Conservation (phyloP, 352 stramenopile species). For the Blastocystis sp. region DNA sequence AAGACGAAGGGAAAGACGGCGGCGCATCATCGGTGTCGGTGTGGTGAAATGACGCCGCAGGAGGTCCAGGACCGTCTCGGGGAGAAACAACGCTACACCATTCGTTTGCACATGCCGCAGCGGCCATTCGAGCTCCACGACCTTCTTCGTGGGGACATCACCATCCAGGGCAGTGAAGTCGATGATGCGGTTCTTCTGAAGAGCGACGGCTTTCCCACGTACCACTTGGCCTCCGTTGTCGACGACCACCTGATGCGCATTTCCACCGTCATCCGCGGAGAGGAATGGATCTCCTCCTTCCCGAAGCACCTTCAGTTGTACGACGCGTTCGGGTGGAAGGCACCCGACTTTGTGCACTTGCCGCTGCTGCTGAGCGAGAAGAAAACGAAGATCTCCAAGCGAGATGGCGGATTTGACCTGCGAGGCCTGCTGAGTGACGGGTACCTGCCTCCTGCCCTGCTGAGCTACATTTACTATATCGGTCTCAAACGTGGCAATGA, state of each 20-base stretch:
- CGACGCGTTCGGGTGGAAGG: constrained; percentile 78
- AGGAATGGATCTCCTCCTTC: constrained; percentile 86
- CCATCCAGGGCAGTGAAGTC: constrained; percentile 82
- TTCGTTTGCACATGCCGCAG: constrained; percentile 79
- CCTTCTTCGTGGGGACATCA: constrained; percentile 81
- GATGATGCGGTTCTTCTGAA: constrained; percentile 86
- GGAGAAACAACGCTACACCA: constrained; percentile 78
- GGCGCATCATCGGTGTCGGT: constrained; percentile 78
- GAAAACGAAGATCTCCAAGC: constrained; percentile 85
- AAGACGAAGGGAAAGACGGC: constrained; percentile 79
- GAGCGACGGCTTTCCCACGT: constrained; percentile 86
- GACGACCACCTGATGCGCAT: constrained; percentile 86
- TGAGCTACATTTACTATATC: constrained; percentile 67
- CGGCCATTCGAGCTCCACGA: constrained; percentile 82
- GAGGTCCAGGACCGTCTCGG: constrained; percentile 78
- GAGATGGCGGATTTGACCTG: constrained; percentile 83
- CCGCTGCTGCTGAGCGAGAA: constrained; percentile 84
- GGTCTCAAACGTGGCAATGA: constrained; percentile 52
- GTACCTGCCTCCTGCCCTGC: constrained; percentile 1
- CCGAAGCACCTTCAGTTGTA: constrained; percentile 86
- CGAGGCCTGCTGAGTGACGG: constrained; percentile 75
- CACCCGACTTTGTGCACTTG: constrained; percentile 80
- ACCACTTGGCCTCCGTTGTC: constrained; percentile 86
- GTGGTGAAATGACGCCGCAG: constrained; percentile 77
- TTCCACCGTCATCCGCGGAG: constrained; percentile 84